These are phyloP conservation scores for Solanum corneliomulleri DNA, from an alignment of 257 asterid genomes.

Conservation along the genomic window DNA sequence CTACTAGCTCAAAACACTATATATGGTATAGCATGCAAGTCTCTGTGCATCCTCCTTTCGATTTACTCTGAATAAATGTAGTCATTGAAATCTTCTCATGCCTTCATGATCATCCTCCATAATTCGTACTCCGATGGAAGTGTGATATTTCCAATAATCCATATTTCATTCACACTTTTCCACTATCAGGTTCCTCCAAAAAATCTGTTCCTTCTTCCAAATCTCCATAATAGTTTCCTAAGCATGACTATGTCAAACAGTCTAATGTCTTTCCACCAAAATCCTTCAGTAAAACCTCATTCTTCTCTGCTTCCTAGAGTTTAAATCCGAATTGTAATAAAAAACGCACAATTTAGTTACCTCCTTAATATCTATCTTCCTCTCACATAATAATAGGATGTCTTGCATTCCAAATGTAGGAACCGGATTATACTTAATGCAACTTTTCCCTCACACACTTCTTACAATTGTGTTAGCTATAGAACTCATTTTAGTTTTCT, in stretches of 20 bases:
- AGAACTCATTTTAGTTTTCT: background rate
- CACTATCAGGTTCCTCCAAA: background rate
- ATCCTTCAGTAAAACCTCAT: background rate
- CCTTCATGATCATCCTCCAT: background rate
- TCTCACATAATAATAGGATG: background rate
- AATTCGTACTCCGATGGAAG: background rate
- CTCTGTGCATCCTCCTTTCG: background rate
- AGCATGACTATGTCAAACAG: too few relatives aligned
- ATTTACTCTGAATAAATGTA: background rate
- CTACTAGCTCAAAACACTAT: background rate
- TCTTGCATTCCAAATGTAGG: background rate
- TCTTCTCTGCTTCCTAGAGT: background rate
- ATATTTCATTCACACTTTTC: background rate
- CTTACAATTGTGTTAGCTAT: background rate
- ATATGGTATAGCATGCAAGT: background rate
- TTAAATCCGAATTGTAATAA: background rate
- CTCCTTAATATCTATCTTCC: background rate
- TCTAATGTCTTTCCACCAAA: too few relatives aligned
- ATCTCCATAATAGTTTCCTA: too few relatives aligned
- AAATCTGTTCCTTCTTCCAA: too few relatives aligned
- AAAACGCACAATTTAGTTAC: background rate
- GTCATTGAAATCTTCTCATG: background rate
- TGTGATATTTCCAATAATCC: background rate
- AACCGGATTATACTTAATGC: background rate
- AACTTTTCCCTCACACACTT: background rate